Evolutionary conservation across 164 flowering plant species (phyloP), one percentile per base, ranked within the genome.

Genomic region (Annona squamosa): DNA sequence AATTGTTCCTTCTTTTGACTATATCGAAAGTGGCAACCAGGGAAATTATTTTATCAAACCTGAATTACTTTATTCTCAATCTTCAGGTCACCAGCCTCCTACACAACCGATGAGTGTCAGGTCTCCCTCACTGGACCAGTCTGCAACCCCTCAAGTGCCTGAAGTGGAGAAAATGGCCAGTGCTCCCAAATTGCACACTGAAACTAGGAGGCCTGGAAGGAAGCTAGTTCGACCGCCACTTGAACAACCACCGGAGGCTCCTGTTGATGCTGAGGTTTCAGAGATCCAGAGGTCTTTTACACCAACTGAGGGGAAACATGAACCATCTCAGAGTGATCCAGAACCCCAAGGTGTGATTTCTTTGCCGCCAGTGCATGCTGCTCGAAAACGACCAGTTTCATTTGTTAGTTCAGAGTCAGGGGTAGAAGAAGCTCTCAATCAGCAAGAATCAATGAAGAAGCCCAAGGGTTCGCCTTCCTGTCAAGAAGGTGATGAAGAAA

Each of bases 191-290:
- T 68, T 84, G 46, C 79, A 13, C 45, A 59, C 59, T 76, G 95
- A 90, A 78, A 68, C 84, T 4, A 95, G 98, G 72, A 95, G 84
- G 85, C 48, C 76, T 4, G 89, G 80, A 44, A 83, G 98, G 73
- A 88, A 44, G 84, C 77, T 96, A 73, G 79, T 88, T 44, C 91
- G 97, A 4, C 97, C 97, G 59, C 85, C 83, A 10, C 86, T 91
- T 71, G 76, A 41, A 7, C 86, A 72, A 71, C 83, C 87, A 4
- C 87, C 86, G 48, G 91, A 87, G 77, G 84, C 88, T 68, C 82
- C 81, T 17, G 85, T 76, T 65, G 95, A 87, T 76, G 48, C 74
- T 17, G 98, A 92, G 76, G 87, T 84, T 88, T 44, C 88, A 9
- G 97, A 90, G 61, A 74, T 63, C 13, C 96, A 87, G 17, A 86